phyloP scores from a whole-genome alignment of 352 stramenopile species.

The Phytopythium kandeliae region DNA sequence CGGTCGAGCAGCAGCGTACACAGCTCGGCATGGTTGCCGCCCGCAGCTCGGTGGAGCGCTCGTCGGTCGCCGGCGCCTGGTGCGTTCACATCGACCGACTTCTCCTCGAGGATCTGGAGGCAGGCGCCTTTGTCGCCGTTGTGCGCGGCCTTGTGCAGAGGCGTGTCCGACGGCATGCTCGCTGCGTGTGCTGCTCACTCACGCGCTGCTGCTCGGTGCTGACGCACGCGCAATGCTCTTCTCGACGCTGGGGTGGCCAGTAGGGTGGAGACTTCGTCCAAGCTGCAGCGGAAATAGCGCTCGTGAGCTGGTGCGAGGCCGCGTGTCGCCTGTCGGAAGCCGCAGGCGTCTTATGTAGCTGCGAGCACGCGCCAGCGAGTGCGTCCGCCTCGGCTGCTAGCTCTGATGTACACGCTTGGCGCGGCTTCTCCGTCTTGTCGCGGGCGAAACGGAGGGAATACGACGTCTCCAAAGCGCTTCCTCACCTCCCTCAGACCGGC shows the following conservation, averaged over 20 bases:
- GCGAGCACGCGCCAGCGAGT: not conserved
- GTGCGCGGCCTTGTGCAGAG: slow-evolving; percentile 88
- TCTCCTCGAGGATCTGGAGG: slow-evolving; percentile 85
- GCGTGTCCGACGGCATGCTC: slow-evolving; percentile 84
- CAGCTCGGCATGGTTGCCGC: slow-evolving; percentile 86
- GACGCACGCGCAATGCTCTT: not conserved
- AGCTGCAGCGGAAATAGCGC: not conserved
- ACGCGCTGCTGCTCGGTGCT: not conserved
- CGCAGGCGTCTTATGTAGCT: not conserved
- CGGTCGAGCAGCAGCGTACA: slow-evolving; percentile 84
- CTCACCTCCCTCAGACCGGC: not conserved
- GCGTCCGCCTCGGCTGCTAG: not conserved
- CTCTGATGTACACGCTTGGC: not conserved
- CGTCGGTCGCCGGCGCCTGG: slow-evolving; percentile 82
- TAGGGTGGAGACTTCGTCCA: not conserved
- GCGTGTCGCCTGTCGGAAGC: not conserved
- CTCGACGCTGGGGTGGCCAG: not conserved
- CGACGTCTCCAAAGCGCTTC: not conserved
- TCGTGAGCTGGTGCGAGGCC: not conserved
- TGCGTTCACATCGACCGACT: slow-evolving; percentile 85
- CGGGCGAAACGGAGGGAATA: not conserved
- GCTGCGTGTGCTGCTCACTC: slow-evolving; percentile 4
- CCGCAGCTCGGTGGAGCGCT: slow-evolving; percentile 82
- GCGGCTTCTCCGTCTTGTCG: slow-evolving; percentile 7
- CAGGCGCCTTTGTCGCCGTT: slow-evolving; percentile 87